phyloP scores from a whole-genome alignment of 2,329 filamentous ascomycete genomes.

The Ceratocystis harringtonii region DNA sequence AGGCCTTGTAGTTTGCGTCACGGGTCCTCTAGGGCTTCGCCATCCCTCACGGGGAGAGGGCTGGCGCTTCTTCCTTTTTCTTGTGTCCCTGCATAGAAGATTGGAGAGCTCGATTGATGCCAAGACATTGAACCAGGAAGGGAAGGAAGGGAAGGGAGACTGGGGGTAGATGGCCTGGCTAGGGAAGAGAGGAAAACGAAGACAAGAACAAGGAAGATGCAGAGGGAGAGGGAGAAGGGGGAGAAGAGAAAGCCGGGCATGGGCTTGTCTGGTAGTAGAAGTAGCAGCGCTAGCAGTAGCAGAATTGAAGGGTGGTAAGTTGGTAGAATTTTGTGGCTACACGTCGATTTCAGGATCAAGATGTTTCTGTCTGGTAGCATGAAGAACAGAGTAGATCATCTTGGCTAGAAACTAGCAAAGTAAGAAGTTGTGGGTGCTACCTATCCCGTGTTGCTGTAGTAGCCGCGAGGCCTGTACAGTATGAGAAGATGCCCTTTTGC shows the following conservation, averaged over 20 bases:
- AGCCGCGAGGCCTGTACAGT: not conserved
- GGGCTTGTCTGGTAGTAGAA: not conserved
- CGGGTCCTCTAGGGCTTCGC: not conserved
- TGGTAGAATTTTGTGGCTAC: no score
- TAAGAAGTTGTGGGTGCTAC: not conserved
- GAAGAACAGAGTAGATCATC: no score
- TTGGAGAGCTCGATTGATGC: not conserved
- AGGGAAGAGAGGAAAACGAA: not conserved
- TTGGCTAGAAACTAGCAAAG: not conserved
- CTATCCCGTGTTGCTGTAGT: not conserved
- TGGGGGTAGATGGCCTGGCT: not conserved
- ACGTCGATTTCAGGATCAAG: no score
- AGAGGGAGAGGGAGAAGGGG: not conserved
- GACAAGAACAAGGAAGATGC: not conserved
- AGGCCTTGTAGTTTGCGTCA: not conserved
- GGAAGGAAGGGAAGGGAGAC: not conserved
- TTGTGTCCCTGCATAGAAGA: constrained; percentile 2
- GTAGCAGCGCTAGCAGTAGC: no score
- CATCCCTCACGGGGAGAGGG: not conserved
- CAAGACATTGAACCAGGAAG: not conserved
- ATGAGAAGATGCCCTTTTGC: no score
- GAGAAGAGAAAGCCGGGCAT: not conserved
- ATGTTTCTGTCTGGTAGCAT: no score
- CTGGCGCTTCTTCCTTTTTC: not conserved
- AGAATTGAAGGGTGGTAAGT: no score